A percentile compares a stretch with the other conserved stretches of the same genome.
Conservation (phyloP, 352 stramenopile genomes). For the Hyaloperonospora arabidopsidis region DNA sequence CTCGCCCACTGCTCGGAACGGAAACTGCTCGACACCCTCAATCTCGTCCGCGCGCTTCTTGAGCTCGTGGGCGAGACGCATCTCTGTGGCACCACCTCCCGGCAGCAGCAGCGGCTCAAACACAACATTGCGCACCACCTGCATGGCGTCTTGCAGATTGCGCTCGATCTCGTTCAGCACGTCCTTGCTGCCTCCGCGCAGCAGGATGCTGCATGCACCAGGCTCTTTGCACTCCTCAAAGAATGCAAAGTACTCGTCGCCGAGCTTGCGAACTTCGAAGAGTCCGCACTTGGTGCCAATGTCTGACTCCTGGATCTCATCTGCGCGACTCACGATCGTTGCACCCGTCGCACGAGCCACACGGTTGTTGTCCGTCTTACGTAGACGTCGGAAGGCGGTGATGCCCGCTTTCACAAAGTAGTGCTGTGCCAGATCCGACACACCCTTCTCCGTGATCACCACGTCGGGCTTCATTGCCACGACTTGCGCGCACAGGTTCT, state of each 20-base stretch:
- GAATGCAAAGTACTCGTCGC: conserved; percentile 97
- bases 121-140: conserved; percentile 98
- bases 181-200: conserved; percentile 98
- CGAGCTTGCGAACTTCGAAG: conserved; percentile 94
- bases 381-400: conserved; percentile 96
- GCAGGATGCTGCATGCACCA: conserved; percentile 97
- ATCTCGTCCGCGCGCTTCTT: conserved; percentile 86
- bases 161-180: conserved; percentile 99
- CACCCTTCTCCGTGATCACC: conserved; percentile 99
- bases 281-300: conserved; percentile 97
- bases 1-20: conserved; percentile 94
- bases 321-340: conserved; percentile 96
- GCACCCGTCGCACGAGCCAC: conserved; percentile 93
- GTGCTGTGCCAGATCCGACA: conserved; percentile 98
- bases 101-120: conserved; percentile 96
- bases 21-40: conserved; percentile 95
- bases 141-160: conserved; percentile 99
- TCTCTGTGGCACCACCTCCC: conserved; percentile 95
- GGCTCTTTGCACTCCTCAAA: conserved; percentile 98
- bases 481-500: conserved; percentile 98
- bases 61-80: conserved; percentile 95
- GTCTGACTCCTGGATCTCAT: conserved; percentile 98
- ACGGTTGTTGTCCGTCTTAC: conserved; percentile 99
- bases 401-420: conserved; percentile 99
- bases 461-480: conserved; percentile 98